Percentiles rank a stretch among this genome's conserved stretches.
Evolutionary conservation across 495 filamentous ascomycete species (phyloP).

Genomic region (Chaetomium cochliodes): DNA sequence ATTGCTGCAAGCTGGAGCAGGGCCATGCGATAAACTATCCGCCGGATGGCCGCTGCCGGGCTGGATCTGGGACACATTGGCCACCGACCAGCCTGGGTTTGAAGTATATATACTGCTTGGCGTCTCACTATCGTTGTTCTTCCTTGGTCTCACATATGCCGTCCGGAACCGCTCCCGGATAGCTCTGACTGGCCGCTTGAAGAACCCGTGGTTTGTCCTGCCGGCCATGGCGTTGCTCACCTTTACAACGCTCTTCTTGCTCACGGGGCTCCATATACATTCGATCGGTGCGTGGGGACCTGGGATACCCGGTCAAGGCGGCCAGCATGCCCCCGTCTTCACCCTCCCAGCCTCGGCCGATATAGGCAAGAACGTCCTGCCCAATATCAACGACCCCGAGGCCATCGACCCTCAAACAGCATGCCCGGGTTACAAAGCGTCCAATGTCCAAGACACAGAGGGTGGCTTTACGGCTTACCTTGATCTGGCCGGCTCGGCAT

Average conservation of each 20-base stretch:
- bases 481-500: constrained; percentile 62
- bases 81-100: background rate
- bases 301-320: background rate
- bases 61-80: background rate
- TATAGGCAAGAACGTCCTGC: constrained; percentile 57
- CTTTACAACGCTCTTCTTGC: constrained; percentile 21
- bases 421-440: constrained; percentile 74
- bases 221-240: constrained; percentile 29
- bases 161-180: background rate
- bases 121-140: constrained; percentile 6
- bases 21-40: background rate
- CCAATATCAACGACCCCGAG: constrained; percentile 70
- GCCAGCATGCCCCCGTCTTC: constrained; percentile 23
- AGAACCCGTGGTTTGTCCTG: background rate
- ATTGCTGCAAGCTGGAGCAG: background rate
- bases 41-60: too few relatives aligned
- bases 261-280: constrained; percentile 16
- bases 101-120: background rate
- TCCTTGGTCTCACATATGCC: constrained; percentile 5
- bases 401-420: constrained; percentile 69
- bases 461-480: constrained; percentile 61
- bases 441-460: constrained; percentile 54
- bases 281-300: background rate
- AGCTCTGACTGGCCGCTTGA: background rate
- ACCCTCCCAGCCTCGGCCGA: constrained; percentile 56